Percentiles rank a stretch among this genome's conserved stretches.
Evolutionary conservation across 306 rosid genomes (phyloP).

Genomic region (Morella rubra): DNA sequence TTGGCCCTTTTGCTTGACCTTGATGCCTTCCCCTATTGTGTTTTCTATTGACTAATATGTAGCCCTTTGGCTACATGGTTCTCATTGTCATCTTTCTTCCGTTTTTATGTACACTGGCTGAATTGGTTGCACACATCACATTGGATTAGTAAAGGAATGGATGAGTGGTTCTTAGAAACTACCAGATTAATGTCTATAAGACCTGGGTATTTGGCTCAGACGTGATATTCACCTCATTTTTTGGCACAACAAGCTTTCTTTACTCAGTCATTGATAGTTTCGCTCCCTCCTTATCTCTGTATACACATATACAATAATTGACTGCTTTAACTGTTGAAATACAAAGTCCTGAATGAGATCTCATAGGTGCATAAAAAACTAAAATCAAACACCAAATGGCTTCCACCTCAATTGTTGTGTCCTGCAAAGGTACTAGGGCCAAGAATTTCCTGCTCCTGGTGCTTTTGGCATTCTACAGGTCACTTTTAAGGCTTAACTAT

Average conservation of each 20-base stretch:
- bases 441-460: conserved; percentile 1
- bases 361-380: background rate
- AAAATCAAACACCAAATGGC: conserved; percentile 6
- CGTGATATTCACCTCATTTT: background rate
- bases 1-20: conserved; percentile 1
- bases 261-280: background rate
- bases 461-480: conserved; percentile 17
- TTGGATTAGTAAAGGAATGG: background rate
- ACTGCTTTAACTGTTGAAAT: background rate
- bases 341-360: background rate
- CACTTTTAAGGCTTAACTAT: conserved; percentile 5
- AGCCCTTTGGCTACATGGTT: background rate
- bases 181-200: background rate
- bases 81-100: background rate
- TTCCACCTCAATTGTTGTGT: conserved; percentile 1
- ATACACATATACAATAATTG: background rate
- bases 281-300: background rate
- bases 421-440: conserved; percentile 15
- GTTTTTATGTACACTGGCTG: conserved; percentile 4
- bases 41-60: background rate
- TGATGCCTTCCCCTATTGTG: background rate
- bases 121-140: background rate
- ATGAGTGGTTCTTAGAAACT: background rate
- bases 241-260: background rate
- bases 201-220: background rate